These are phyloP conservation scores for Pachysandra terminalis DNA, from an alignment of 164 flowering plant species.

Conservation along the genomic window DNA sequence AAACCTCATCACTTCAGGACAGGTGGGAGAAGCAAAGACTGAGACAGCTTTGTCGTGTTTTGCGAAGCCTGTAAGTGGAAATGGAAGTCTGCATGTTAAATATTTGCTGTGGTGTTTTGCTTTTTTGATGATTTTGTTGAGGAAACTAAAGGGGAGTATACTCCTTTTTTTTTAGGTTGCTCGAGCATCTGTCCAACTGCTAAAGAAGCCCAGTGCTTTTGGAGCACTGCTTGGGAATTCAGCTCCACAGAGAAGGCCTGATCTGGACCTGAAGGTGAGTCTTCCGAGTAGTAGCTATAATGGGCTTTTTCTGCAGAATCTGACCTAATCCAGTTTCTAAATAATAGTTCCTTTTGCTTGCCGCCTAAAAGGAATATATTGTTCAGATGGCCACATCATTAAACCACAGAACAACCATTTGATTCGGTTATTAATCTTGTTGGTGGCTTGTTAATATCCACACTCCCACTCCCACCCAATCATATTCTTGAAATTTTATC, in stretches of 20 bases:
- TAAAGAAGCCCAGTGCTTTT: constrained; percentile 78
- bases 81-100: background rate
- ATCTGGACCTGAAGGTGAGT: constrained; percentile 36
- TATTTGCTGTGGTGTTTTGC: background rate
- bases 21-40: constrained; percentile 10
- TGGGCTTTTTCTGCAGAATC: background rate
- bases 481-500: no score
- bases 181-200: constrained; percentile 61
- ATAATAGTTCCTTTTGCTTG: background rate
- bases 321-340: background rate
- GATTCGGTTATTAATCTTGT: no score
- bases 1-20: constrained; percentile 7
- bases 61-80: constrained; percentile 19
- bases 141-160: background rate
- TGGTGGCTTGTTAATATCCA: no score
- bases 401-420: no score
- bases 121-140: background rate
- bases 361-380: background rate
- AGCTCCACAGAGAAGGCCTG: constrained; percentile 49
- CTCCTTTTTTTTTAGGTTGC: constrained; percentile 31
- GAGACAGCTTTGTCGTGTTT: constrained; percentile 4
- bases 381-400: background rate
- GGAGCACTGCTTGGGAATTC: constrained; percentile 73
- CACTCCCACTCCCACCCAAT: no score
- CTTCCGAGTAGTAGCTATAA: constrained; percentile 2